Conservation (phyloP, 2,329 filamentous ascomycete species). For the Exserohilum turcica region DNA sequence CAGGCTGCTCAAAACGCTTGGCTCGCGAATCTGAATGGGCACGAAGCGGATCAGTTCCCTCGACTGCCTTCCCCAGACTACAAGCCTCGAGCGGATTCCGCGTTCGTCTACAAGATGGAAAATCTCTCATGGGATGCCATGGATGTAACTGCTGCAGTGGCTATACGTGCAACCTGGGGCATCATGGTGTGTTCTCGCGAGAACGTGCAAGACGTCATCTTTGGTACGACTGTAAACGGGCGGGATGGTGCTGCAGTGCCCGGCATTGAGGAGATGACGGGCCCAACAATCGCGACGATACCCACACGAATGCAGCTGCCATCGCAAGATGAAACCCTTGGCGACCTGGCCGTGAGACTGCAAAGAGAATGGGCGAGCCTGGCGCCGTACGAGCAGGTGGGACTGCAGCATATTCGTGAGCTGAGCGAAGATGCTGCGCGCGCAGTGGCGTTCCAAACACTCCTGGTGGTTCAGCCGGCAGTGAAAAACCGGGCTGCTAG, state of each 20-base stretch:
- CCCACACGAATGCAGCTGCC: slow-evolving; percentile 35
- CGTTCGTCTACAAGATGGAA: too few relatives aligned
- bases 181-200: slow-evolving; percentile 29
- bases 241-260: slow-evolving; percentile 43
- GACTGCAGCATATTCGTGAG: slow-evolving; percentile 35
- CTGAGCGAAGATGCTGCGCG: not conserved
- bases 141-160: not conserved
- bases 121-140: too few relatives aligned
- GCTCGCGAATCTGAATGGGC: too few relatives aligned
- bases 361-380: slow-evolving; percentile 22
- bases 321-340: slow-evolving; percentile 10
- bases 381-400: slow-evolving; percentile 39
- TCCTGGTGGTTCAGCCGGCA: slow-evolving; percentile 56
- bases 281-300: slow-evolving; percentile 50
- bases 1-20: too few relatives aligned
- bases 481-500: not conserved
- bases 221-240: slow-evolving; percentile 47
- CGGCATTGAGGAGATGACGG: slow-evolving; percentile 46
- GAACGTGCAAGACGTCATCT: slow-evolving; percentile 41
- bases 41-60: too few relatives aligned
- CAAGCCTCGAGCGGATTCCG: too few relatives aligned
- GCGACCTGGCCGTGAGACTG: slow-evolving; percentile 12
- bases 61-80: too few relatives aligned
- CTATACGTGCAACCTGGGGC: slow-evolving; percentile 38
- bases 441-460: slow-evolving; percentile 53